Conservation (phyloP, 2,329 filamentous ascomycete genomes). For the Monascus ruber region DNA sequence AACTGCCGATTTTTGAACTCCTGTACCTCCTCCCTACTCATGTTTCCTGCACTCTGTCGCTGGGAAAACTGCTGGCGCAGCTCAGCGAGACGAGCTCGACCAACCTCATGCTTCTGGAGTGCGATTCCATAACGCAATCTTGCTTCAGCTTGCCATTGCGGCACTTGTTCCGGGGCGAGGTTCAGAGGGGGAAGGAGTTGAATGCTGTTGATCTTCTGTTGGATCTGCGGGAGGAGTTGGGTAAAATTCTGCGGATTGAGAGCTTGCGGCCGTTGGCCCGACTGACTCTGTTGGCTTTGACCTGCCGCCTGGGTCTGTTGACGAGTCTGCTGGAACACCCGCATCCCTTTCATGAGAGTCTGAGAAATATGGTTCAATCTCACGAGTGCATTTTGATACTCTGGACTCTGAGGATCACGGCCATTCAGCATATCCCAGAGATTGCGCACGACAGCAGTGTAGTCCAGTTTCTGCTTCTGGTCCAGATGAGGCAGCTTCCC, state of each 20-base stretch:
- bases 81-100: slow-evolving; percentile 32
- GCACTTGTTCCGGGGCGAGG: slow-evolving; percentile 31
- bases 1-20: slow-evolving; percentile 32
- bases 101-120: slow-evolving; percentile 38
- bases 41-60: slow-evolving; percentile 27
- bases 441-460: slow-evolving; percentile 41
- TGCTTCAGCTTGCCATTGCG: slow-evolving; percentile 37
- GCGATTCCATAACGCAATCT: slow-evolving; percentile 37
- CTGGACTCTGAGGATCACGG: slow-evolving; percentile 36
- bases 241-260: slow-evolving; percentile 29
- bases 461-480: slow-evolving; percentile 36
- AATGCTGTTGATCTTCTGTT: slow-evolving; percentile 34
- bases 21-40: slow-evolving; percentile 32
- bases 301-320: slow-evolving; percentile 19
- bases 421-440: slow-evolving; percentile 44
- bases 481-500: too few species aligned
- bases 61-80: slow-evolving; percentile 28
- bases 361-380: slow-evolving; percentile 42
- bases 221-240: slow-evolving; percentile 35
- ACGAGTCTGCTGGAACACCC: slow-evolving; percentile 32
- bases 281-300: slow-evolving; percentile 10
- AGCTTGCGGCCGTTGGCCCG: slow-evolving; percentile 20
- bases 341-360: slow-evolving; percentile 42
- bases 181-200: slow-evolving; percentile 36
- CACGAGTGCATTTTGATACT: slow-evolving; percentile 39